Percentiles rank a stretch among this genome's conserved stretches.
Evolutionary conservation across 495 filamentous ascomycete species (phyloP).

Genomic region (Copromyces sp.): DNA sequence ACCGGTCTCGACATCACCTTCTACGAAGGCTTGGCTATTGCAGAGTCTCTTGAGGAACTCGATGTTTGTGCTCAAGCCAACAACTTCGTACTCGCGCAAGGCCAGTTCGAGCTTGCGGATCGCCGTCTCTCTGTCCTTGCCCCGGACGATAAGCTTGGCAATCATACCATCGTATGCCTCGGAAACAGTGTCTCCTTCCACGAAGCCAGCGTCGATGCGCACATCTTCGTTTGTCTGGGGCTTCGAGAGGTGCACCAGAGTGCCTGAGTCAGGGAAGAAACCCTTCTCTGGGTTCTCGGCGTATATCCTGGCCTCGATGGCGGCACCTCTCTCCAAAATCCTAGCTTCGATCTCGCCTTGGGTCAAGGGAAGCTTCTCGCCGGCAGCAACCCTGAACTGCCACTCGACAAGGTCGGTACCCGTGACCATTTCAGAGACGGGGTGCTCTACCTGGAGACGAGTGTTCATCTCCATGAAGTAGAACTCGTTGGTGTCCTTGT

Average conservation of each 20-base stretch:
- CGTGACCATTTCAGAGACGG: conserved; percentile 94
- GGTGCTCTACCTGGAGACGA: conserved; percentile 91
- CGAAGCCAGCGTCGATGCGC: conserved; percentile 87
- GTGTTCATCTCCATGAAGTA: conserved; percentile 99
- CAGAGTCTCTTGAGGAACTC: conserved; percentile 89
- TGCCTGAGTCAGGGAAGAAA: conserved; percentile 92
- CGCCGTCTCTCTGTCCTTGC: conserved; percentile 64
- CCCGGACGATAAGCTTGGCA: conserved; percentile 91
- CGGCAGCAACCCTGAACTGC: conserved; percentile 90
- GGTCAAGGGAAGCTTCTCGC: conserved; percentile 71
- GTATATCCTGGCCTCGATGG: conserved; percentile 93
- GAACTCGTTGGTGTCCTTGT: conserved; percentile 86
- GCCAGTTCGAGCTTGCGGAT: conserved; percentile 75
- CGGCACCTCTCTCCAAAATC: conserved; percentile 69
- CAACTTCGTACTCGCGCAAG: conserved; percentile 83
- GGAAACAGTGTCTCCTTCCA: conserved; percentile 82
- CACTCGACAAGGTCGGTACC: conserved; percentile 91
- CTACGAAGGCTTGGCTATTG: conserved; percentile 67
- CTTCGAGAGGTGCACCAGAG: conserved; percentile 68
- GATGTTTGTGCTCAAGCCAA: conserved; percentile 88
- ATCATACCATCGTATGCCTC: conserved; percentile 99
- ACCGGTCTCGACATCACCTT: conserved; percentile 86
- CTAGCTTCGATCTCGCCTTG: conserved; percentile 71
- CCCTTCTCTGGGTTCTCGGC: conserved; percentile 85
- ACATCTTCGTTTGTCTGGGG: conserved; percentile 60